Base-by-base conservation (phyloP, 805 yeast genomes). In the Komagataella mondaviorum region DNA sequence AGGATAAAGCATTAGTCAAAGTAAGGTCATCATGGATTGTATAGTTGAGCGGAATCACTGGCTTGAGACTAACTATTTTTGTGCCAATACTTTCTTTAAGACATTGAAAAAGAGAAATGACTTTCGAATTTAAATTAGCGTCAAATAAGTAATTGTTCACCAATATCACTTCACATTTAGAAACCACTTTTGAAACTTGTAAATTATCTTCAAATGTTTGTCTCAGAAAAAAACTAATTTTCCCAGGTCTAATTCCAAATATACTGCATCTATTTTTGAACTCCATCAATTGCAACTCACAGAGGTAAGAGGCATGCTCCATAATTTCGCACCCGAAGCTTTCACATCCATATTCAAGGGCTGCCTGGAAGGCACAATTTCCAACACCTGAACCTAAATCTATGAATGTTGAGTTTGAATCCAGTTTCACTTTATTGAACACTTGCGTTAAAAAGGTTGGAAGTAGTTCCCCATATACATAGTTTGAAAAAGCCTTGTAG, bases 371-470 rank as follows among this genome's bases (percentile, higher is more conserved):
- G 0, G 85, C 83, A 53, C 96, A 88, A 61, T 90, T 90, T 0
- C 96, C 97, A 14, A 90, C 96, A 14, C 97, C 97, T 0, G 96
- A 88, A 0, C 97, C 97, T 22, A 90, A 70, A 65, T 90, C 97
- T 55, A 90, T 80, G 59, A 88, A 89, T n/a, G 71, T 76, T 47
- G 78, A 75, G 1, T 64, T 66, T 1, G 78, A 71, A 44, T 69
- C 64, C 49, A 89, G 66, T 1, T 72, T 74, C 49, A 88, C 83
- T 57, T 80, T 71, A 5, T 69, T 62, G 59, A 83, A 85, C 3
- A 86, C 83, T 56, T 73, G 78, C 45, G 88, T 75, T 46, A 86
- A 71, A 57, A 90, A 87, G 4, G 73, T 69, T 1, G 97, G 97
- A 62, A 90, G 71, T 53, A 90, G 68, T 65, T 90, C 97, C 7